Percentiles rank a stretch among this genome's conserved stretches.
These are phyloP conservation scores for Harringtonia aguacate DNA, from an alignment of 2,329 filamentous ascomycete genomes.

Conservation along the genomic window DNA sequence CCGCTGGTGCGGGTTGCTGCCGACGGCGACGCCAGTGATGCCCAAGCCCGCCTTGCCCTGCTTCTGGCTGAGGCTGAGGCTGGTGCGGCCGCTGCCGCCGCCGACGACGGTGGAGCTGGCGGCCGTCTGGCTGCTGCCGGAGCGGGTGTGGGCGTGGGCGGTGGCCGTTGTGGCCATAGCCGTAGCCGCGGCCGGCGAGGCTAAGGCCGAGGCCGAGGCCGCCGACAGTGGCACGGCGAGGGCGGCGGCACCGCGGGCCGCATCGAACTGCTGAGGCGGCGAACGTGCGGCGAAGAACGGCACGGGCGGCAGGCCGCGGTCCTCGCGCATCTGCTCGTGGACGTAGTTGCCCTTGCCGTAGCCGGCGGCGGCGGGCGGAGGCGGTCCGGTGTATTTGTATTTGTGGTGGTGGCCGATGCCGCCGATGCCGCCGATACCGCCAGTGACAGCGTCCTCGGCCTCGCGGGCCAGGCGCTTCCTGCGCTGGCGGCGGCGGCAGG, in stretches of 20 bases:
- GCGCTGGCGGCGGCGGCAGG: constrained; percentile 2
- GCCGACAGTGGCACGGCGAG: too few species aligned
- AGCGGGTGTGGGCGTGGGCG: background rate
- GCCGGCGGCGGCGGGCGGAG: constrained; percentile 3
- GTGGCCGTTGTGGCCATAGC: background rate
- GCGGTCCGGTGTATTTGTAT: constrained; percentile 7
- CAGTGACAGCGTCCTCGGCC: constrained; percentile 24
- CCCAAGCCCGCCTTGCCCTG: too few species aligned
- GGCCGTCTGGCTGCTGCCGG: background rate
- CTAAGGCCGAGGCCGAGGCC: too few species aligned
- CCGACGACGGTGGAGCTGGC: background rate
- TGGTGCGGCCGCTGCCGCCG: constrained; percentile 8
- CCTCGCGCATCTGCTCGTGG: background rate
- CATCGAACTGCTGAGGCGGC: too few species aligned
- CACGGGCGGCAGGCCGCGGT: constrained; percentile 9
- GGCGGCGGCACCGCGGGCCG: too few species aligned
- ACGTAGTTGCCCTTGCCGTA: background rate
- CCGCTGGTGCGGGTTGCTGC: constrained; percentile 2
- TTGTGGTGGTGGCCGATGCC: constrained; percentile 14
- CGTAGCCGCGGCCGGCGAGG: too few species aligned
- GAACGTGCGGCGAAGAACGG: constrained; percentile 7
- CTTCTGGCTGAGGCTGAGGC: constrained; percentile 3
- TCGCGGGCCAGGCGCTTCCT: background rate
- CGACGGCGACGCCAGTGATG: background rate
- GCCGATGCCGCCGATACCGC: constrained; percentile 15